Evolutionary conservation across 805 yeast genomes (phyloP).

Genomic region (Blastobotrys chiropterorum): DNA sequence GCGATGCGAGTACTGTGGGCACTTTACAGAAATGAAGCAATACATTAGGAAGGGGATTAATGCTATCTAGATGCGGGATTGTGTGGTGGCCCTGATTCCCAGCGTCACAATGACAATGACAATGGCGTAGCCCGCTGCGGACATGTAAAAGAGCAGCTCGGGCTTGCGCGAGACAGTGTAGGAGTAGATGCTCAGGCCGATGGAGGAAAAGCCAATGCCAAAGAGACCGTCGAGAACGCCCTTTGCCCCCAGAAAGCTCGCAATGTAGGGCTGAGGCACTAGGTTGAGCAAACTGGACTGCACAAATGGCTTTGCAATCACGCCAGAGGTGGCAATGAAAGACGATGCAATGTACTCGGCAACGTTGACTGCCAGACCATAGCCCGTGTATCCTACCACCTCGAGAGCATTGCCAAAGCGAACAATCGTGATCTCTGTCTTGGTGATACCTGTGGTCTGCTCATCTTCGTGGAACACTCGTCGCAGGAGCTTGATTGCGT

Average conservation of each 20-base stretch:
- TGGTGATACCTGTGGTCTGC: slow-evolving; percentile 18
- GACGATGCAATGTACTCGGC: slow-evolving; percentile 21
- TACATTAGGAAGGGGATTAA: too few species aligned
- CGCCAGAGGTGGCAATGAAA: slow-evolving; percentile 25
- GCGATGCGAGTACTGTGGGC: too few species aligned
- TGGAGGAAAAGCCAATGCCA: slow-evolving; percentile 9
- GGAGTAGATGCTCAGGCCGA: slow-evolving; percentile 14
- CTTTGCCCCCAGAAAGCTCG: slow-evolving; percentile 27
- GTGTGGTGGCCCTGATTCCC: background rate
- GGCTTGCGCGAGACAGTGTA: slow-evolving; percentile 13
- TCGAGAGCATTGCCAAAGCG: slow-evolving; percentile 22
- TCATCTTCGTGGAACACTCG: slow-evolving; percentile 14
- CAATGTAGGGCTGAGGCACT: slow-evolving; percentile 25
- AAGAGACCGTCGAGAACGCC: slow-evolving; percentile 14
- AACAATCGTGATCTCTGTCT: slow-evolving; percentile 16
- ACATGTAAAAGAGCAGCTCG: slow-evolving; percentile 13
- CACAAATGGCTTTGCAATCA: slow-evolving; percentile 25
- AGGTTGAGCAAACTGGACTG: slow-evolving; percentile 27
- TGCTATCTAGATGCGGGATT: too few species aligned
- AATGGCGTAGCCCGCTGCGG: slow-evolving; percentile 13
- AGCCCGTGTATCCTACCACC: slow-evolving; percentile 23
- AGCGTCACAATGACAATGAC: slow-evolving; percentile 7
- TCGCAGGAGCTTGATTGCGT: slow-evolving; percentile 16
- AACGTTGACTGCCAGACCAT: slow-evolving; percentile 18
- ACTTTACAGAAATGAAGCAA: background rate